Evolutionary conservation across 1,284 basidiomycete species (phyloP).

Genomic region (Ganoderma meredithae): DNA sequence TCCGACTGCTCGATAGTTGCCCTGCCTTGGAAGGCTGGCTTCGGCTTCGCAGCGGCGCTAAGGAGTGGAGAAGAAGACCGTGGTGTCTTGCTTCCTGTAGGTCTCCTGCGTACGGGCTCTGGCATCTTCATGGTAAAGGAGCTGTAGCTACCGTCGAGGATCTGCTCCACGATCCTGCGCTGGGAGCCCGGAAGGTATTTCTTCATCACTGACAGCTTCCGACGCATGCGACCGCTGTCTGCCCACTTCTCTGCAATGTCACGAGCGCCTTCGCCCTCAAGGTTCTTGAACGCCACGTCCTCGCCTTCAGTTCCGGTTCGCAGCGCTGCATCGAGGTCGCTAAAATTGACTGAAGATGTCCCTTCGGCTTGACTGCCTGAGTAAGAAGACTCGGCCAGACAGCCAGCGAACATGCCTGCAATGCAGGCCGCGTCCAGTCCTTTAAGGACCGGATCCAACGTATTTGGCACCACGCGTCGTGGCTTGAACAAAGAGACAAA

Average conservation of each 20-base stretch:
- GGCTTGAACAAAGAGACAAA: slow-evolving; percentile 87
- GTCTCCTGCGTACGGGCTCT: not conserved
- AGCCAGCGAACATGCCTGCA: slow-evolving; percentile 68
- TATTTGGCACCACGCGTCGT: slow-evolving; percentile 78
- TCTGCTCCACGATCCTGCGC: slow-evolving; percentile 36
- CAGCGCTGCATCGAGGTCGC: slow-evolving; percentile 31
- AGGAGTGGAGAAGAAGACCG: not conserved
- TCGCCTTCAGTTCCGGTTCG: slow-evolving; percentile 35
- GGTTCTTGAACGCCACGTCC: slow-evolving; percentile 64
- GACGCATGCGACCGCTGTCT: slow-evolving; percentile 51
- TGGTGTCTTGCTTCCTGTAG: not conserved
- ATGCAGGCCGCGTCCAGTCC: slow-evolving; percentile 79
- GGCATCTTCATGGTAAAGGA: not conserved
- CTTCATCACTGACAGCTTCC: slow-evolving; percentile 53
- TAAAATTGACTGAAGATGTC: slow-evolving; percentile 23
- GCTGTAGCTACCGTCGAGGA: slow-evolving; percentile 29
- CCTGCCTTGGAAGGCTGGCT: slow-evolving; percentile 29
- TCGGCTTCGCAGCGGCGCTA: not conserved
- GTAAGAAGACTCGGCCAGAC: slow-evolving; percentile 46
- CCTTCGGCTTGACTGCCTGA: not conserved
- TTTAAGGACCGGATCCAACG: slow-evolving; percentile 65
- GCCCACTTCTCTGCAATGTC: slow-evolving; percentile 60
- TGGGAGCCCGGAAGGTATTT: slow-evolving; percentile 49
- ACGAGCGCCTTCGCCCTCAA: slow-evolving; percentile 60
- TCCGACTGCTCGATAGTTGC: slow-evolving; percentile 34